Base-by-base conservation (phyloP, 495 filamentous ascomycete genomes). In the Podospora pseudoanserina region DNA sequence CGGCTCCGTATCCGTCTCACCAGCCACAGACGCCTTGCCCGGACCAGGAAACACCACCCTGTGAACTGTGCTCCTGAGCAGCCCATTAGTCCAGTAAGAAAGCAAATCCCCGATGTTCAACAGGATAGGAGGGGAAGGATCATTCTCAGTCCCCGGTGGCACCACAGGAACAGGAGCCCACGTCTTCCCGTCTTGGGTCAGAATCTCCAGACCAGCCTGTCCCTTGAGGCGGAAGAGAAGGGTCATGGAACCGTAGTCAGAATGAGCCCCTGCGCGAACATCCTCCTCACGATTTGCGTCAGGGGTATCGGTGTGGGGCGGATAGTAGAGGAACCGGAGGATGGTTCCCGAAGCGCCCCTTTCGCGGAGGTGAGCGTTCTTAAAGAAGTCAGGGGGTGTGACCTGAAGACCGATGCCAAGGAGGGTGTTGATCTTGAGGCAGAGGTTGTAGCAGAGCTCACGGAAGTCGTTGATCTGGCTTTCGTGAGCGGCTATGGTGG, bases 21-120 rank as follows among this genome's bases (percentile, higher is more conserved):
- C 92, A 67, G 86, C 86, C 3, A 83, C 81, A 6, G 75, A 75
- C 2, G 53, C 54, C 5, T 49, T 63, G 18, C 80, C 72, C 5
- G 63, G 63, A 3, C 65, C 32, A 0, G 92, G 88, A 63, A 96
- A 96, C 15, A 96, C 86, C 20, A 99, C 95, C 30, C 95, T 82
- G 74, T 97, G 95, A 20, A 97, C 89, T 0, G 95, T 97, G 60
- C 88, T 91, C 69, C 90, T 88, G 53, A 97, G 81, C 61, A 97
- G 73, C 2, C 93, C 93, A 63, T 89, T 88, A 1, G 95, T 97
- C 95, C 95, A 99, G 73, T 96, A 93, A 23, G 87, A 89, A 5
- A 99, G 86, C 60, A 97, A 73, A 74, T 99, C 95, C 2, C 94
- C 95, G 39, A 97, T 94, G 73, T 98, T 99, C 28, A 97, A 88